Evolutionary conservation across 176 grass and related monocot species (phyloP).

Genomic region (Avena sativa): DNA sequence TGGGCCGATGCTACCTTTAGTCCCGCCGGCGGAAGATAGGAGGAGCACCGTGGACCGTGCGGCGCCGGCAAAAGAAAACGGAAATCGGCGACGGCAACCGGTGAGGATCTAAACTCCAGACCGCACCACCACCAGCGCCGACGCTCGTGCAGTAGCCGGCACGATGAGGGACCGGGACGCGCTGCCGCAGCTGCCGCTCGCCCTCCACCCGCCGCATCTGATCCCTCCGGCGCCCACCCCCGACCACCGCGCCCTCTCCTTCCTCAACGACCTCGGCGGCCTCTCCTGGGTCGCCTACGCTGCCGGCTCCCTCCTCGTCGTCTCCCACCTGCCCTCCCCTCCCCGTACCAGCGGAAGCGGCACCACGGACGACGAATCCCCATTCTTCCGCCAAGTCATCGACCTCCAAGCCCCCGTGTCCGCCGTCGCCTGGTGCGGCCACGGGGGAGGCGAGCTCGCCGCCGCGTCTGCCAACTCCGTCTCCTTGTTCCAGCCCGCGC

Average conservation of each 20-base stretch:
- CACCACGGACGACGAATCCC: neutral
- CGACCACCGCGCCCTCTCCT: conserved; percentile 64
- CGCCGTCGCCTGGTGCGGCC: conserved; percentile 79
- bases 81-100: conserved; percentile 44
- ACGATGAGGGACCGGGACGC: conserved; percentile 39
- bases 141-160: conserved; percentile 30
- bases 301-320: conserved; percentile 67
- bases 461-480: conserved; percentile 50
- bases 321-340: conserved; percentile 76
- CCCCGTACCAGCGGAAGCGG: neutral
- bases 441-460: conserved; percentile 62
- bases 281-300: conserved; percentile 82
- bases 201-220: conserved; percentile 61
- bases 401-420: conserved; percentile 59
- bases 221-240: conserved; percentile 78
- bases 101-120: conserved; percentile 35
- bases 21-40: neutral
- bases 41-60: neutral
- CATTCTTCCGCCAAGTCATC: conserved; percentile 84
- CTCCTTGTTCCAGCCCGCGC: conserved; percentile 64
- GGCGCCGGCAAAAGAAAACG: conserved; percentile 3
- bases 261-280: conserved; percentile 79
- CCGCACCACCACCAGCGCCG: neutral
- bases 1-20: neutral
- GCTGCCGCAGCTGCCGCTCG: conserved; percentile 60